Conservation (phyloP, 805 yeast genomes). For the Candida michaelii region DNA sequence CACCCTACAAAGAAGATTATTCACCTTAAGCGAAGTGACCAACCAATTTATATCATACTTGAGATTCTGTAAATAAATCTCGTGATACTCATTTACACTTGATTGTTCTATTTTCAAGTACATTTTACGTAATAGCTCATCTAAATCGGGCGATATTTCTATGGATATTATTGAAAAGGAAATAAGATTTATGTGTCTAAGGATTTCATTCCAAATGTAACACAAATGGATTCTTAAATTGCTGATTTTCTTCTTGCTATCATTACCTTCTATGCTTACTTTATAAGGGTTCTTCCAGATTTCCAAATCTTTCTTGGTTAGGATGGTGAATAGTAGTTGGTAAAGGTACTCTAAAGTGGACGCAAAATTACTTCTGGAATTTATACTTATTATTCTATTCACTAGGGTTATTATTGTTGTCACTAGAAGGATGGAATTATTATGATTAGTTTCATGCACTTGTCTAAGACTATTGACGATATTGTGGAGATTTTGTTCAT, state of each 20-base stretch:
- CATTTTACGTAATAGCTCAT: conserved; percentile 6
- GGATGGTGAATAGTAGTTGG: neutral
- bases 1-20: conserved; percentile 30
- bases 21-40: conserved; percentile 21
- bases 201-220: conserved; percentile 34
- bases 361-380: neutral
- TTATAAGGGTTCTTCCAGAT: conserved; percentile 38
- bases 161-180: conserved; percentile 7
- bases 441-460: neutral
- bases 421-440: neutral
- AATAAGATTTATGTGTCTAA: conserved; percentile 28
- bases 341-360: neutral
- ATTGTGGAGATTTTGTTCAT: neutral
- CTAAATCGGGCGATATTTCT: conserved; percentile 7
- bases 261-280: conserved; percentile 20
- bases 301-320: conserved; percentile 10
- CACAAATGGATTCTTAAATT: conserved; percentile 31
- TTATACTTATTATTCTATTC: neutral
- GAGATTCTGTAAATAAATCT: conserved; percentile 18
- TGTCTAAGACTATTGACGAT: neutral
- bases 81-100: conserved; percentile 22
- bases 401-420: neutral
- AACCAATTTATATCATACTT: conserved; percentile 19
- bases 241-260: conserved; percentile 17
- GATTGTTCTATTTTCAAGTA: conserved; percentile 18